A percentile compares a stretch with the other conserved stretches of the same genome.
Conservation (phyloP, 208 protist genomes). For the Blastocrithidia nonstop region DNA sequence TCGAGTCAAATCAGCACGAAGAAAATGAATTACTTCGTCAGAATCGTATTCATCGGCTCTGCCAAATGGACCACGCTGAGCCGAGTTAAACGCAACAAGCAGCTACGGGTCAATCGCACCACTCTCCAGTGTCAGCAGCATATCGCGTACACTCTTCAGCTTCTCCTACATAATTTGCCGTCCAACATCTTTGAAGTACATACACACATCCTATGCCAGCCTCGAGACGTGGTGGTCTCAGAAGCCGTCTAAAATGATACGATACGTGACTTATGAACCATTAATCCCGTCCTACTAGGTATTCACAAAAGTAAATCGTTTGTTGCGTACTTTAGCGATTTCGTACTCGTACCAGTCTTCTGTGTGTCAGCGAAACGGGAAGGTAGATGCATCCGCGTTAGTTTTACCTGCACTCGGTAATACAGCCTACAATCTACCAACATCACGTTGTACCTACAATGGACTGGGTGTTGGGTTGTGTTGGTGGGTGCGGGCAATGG, state of each 20-base stretch:
- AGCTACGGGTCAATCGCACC: constrained; percentile 44
- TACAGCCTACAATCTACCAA: constrained; percentile 43
- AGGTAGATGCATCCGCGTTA: constrained; percentile 23
- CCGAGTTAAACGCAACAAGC: constrained; percentile 29
- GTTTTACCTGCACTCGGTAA: constrained; percentile 57
- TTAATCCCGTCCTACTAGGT: constrained; percentile 22
- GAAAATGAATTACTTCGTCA: constrained; percentile 73
- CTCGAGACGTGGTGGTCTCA: constrained; percentile 84
- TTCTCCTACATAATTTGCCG: constrained; percentile 64
- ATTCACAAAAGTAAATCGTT: constrained; percentile 77
- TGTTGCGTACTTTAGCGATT: constrained; percentile 69
- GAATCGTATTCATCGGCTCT: constrained; percentile 31
- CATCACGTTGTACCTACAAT: constrained; percentile 64
- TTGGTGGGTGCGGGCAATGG: constrained; percentile 27
- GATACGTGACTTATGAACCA: constrained; percentile 70
- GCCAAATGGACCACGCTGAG: constrained; percentile 49
- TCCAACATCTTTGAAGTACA: constrained; percentile 76
- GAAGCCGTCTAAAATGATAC: constrained; percentile 66
- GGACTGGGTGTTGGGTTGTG: constrained; percentile 33
- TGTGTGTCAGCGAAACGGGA: constrained; percentile 74
- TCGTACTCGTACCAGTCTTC: constrained; percentile 88
- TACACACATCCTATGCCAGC: constrained; percentile 71
- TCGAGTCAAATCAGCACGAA: constrained; percentile 39
- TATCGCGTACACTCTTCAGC: constrained; percentile 36
- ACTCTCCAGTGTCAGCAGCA: constrained; percentile 23